Evolutionary conservation across 371 early-diverging fungal species (phyloP).

Genomic region (Mortierella sp.): DNA sequence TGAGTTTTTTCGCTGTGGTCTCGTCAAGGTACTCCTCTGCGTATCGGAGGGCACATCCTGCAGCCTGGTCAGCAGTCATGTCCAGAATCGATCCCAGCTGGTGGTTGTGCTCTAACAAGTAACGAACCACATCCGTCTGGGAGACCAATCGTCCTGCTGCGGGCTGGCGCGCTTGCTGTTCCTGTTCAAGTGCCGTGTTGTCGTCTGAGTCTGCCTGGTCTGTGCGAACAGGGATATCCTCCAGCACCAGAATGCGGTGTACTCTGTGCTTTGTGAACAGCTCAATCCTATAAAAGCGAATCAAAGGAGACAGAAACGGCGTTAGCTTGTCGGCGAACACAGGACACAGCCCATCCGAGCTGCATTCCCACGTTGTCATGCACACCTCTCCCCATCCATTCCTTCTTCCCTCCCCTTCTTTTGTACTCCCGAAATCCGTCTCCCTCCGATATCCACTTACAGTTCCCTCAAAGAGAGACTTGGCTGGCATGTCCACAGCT

Average conservation of each 20-base stretch:
- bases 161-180: slow-evolving; percentile 32
- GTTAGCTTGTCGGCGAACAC: background rate
- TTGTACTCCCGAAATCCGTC: background rate
- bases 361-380: too few relatives aligned
- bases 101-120: slow-evolving; percentile 69
- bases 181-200: slow-evolving; percentile 17
- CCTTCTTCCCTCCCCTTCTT: background rate
- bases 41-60: slow-evolving; percentile 50
- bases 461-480: slow-evolving; percentile 45
- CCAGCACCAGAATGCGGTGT: slow-evolving; percentile 69
- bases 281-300: slow-evolving; percentile 44
- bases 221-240: slow-evolving; percentile 34
- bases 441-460: slow-evolving; percentile 29
- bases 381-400: background rate
- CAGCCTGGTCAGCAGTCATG: slow-evolving; percentile 54
- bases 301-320: background rate
- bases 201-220: slow-evolving; percentile 32
- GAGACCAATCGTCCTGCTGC: slow-evolving; percentile 65
- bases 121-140: slow-evolving; percentile 73
- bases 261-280: slow-evolving; percentile 62
- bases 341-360: background rate
- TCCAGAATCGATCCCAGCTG: slow-evolving; percentile 69
- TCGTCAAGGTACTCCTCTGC: slow-evolving; percentile 39
- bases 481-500: slow-evolving; percentile 55
- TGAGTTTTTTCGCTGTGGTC: slow-evolving; percentile 22